phyloP scores from a whole-genome alignment of 2,329 filamentous ascomycete species.

The Raffaelea albimanens region DNA sequence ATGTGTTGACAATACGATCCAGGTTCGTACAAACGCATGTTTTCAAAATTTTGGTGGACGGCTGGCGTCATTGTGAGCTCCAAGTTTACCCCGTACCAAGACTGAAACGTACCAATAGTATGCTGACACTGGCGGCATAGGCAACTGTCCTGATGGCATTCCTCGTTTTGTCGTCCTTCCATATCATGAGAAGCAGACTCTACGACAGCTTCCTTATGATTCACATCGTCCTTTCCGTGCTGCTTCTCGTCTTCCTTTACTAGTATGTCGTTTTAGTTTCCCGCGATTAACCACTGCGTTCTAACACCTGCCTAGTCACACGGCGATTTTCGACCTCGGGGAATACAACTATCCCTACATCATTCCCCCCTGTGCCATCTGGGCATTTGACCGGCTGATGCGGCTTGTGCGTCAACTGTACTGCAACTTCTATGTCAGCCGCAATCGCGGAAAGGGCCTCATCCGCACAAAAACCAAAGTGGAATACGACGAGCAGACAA shows the following conservation, averaged over 20 bases:
- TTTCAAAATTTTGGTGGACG: neutral
- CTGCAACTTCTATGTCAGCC: constrained; percentile 24
- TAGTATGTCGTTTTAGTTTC: constrained; percentile 2
- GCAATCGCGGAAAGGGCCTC: constrained; percentile 1
- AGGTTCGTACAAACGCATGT: too few relatives aligned
- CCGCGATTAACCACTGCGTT: neutral
- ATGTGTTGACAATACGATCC: neutral
- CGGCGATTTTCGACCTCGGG: constrained; percentile 5
- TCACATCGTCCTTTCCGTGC: constrained; percentile 30
- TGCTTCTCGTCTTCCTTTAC: constrained; percentile 27
- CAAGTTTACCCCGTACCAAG: too few relatives aligned
- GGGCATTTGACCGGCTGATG: constrained; percentile 13
- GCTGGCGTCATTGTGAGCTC: constrained; percentile 1
- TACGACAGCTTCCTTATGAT: constrained; percentile 39
- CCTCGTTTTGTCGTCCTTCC: constrained; percentile 36
- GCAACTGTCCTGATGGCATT: constrained; percentile 36
- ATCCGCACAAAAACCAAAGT: constrained; percentile 6
- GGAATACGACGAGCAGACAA: constrained; percentile 5
- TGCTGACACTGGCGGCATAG: constrained; percentile 19
- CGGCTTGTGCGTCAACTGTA: constrained; percentile 31
- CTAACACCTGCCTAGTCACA: constrained; percentile 7
- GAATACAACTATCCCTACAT: constrained; percentile 13
- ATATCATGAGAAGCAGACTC: constrained; percentile 39
- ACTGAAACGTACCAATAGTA: neutral
- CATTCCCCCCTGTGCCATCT: constrained; percentile 9